A percentile compares a stretch with the other conserved stretches of the same genome.
phyloP scores from a whole-genome alignment of 2,329 filamentous ascomycete genomes.

The Rugonectria rugulosa region DNA sequence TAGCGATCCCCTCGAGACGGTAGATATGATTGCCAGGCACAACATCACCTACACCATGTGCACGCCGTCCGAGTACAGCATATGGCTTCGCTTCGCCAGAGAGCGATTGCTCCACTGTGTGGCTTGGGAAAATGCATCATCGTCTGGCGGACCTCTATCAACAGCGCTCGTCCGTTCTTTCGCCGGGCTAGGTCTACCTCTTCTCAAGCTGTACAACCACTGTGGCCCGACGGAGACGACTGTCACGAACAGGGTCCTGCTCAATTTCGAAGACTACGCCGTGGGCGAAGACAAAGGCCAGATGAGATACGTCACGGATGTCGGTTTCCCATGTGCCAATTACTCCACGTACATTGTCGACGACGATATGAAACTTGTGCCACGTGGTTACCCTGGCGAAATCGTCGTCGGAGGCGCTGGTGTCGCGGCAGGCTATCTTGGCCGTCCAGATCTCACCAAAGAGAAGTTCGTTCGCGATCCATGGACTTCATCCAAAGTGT shows the following conservation, averaged over 20 bases:
- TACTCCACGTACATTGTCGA: not conserved
- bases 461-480: too few relatives aligned
- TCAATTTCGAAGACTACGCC: too few relatives aligned
- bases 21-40: constrained; percentile 13
- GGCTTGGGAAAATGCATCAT: not conserved
- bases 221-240: constrained; percentile 6
- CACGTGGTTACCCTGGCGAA: not conserved
- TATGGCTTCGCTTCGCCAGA: constrained; percentile 14
- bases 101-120: too few relatives aligned
- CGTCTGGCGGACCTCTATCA: not conserved
- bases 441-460: too few relatives aligned
- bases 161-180: not conserved
- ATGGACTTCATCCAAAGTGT: too few relatives aligned
- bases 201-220: not conserved
- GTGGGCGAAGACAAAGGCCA: not conserved
- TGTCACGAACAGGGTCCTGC: too few relatives aligned
- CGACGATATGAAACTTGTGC: not conserved
- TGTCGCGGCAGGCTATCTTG: constrained; percentile 1
- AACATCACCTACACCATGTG: constrained; percentile 10
- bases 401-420: not conserved
- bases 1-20: constrained; percentile 6
- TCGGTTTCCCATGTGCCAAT: not conserved
- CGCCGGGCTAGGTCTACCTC: not conserved
- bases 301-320: not conserved
- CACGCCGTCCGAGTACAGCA: constrained; percentile 19